Evolutionary conservation across 2,329 filamentous ascomycete species (phyloP).

Genomic region (Dothideomycetes sp.): DNA sequence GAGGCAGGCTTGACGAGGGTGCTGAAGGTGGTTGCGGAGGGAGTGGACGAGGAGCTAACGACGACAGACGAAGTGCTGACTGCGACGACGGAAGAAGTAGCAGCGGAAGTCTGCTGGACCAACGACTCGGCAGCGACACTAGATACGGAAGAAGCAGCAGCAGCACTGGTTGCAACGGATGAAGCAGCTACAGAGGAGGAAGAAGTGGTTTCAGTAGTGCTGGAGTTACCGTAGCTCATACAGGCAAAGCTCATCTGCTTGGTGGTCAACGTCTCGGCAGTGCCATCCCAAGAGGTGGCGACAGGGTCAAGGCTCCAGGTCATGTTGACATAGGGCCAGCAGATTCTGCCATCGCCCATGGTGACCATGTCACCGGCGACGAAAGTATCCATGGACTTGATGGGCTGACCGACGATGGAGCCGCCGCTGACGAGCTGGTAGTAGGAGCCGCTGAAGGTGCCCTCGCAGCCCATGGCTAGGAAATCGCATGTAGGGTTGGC

Average conservation of each 20-base stretch:
- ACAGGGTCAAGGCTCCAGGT: conserved; percentile 35
- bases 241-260: conserved; percentile 46
- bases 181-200: too few relatives aligned
- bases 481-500: conserved; percentile 43
- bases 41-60: too few relatives aligned
- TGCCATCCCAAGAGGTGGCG: conserved; percentile 16
- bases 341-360: conserved; percentile 46
- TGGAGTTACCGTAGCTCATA: conserved; percentile 16
- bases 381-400: conserved; percentile 42
- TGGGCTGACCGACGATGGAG: conserved; percentile 38
- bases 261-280: conserved; percentile 13
- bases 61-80: too few relatives aligned
- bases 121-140: too few relatives aligned
- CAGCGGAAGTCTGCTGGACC: too few relatives aligned
- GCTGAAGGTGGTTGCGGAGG: too few relatives aligned
- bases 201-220: too few relatives aligned
- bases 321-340: conserved; percentile 52
- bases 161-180: too few relatives aligned
- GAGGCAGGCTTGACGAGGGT: too few relatives aligned
- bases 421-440: conserved; percentile 48
- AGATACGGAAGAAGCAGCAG: too few relatives aligned
- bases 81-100: too few relatives aligned
- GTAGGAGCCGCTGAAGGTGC: conserved; percentile 47
- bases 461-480: conserved; percentile 49
- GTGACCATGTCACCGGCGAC: conserved; percentile 54